These are phyloP conservation scores for Globisporangium cystogenes DNA, from an alignment of 352 stramenopile genomes.

Conservation along the genomic window DNA sequence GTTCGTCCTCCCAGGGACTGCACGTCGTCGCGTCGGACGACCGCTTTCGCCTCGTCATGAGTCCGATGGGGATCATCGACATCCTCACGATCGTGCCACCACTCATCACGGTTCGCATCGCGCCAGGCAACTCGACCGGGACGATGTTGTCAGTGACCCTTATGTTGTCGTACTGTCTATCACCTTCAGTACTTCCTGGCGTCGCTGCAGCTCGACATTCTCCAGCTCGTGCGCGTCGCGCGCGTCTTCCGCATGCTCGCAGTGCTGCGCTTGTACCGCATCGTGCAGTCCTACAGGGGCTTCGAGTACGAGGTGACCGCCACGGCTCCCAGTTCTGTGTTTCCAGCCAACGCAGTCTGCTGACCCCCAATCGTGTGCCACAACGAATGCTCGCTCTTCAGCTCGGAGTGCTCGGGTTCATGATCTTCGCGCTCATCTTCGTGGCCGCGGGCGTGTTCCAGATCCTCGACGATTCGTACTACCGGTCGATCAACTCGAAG, in stretches of 20 bases:
- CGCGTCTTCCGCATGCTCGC: slow-evolving; percentile 55
- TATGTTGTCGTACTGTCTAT: too few relatives aligned
- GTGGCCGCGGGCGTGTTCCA: slow-evolving; percentile 52
- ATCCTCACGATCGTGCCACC: slow-evolving; percentile 47
- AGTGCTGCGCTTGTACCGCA: slow-evolving; percentile 50
- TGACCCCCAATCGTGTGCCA: not conserved
- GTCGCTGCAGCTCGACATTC: slow-evolving; percentile 25
- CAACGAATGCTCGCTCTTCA: not conserved
- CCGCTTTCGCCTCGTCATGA: slow-evolving; percentile 32
- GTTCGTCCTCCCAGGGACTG: slow-evolving; percentile 14
- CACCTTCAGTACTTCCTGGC: slow-evolving; percentile 28
- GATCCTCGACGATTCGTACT: slow-evolving; percentile 51
- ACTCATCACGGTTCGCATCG: slow-evolving; percentile 23
- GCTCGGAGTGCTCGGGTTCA: slow-evolving; percentile 49
- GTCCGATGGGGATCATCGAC: slow-evolving; percentile 49
- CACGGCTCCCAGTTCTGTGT: not conserved
- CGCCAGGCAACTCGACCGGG: not conserved
- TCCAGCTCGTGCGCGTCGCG: slow-evolving; percentile 43
- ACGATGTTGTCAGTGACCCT: not conserved
- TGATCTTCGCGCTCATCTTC: slow-evolving; percentile 50
- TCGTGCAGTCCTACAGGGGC: slow-evolving; percentile 44
- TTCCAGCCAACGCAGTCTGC: not conserved
- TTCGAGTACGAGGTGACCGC: slow-evolving; percentile 44
- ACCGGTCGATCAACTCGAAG: slow-evolving; percentile 20
- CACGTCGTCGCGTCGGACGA: slow-evolving; percentile 38